Evolutionary conservation across 306 rosid genomes (phyloP).

Genomic region (Urtica urens): DNA sequence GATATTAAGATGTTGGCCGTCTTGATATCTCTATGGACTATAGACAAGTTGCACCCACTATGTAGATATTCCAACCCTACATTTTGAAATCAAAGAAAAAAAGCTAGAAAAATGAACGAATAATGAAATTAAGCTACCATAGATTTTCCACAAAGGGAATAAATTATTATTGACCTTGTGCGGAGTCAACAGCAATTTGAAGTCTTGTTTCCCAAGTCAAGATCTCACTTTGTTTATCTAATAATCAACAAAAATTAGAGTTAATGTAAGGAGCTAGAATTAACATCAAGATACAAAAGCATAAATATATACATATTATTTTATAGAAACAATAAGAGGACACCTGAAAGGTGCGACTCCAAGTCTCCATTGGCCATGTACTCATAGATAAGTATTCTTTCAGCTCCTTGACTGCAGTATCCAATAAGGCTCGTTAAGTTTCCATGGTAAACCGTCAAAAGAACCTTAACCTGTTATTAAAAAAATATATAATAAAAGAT

Average conservation of each 20-base stretch:
- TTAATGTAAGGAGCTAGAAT: background rate
- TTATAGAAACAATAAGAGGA: background rate
- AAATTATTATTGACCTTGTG: slow-evolving; percentile 23
- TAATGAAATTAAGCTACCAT: slow-evolving; percentile 2
- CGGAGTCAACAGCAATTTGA: slow-evolving; percentile 28
- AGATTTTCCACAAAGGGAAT: background rate
- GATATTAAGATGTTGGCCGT: slow-evolving; percentile 42
- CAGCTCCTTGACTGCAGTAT: slow-evolving; percentile 17
- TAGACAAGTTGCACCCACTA: slow-evolving; percentile 13
- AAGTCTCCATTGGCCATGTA: slow-evolving; percentile 26
- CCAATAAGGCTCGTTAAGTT: slow-evolving; percentile 30
- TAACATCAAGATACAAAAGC: background rate
- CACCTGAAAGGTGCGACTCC: slow-evolving; percentile 10
- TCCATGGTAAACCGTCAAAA: slow-evolving; percentile 28
- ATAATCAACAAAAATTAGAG: slow-evolving; percentile 3
- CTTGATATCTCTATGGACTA: slow-evolving; percentile 47
- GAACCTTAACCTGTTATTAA: slow-evolving; percentile 22
- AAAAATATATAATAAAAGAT: background rate
- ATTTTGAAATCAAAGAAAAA: background rate
- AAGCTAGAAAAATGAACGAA: background rate
- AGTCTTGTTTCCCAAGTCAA: slow-evolving; percentile 28
- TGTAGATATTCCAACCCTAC: slow-evolving; percentile 27
- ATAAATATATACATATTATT: background rate
- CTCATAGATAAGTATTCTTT: slow-evolving; percentile 23
- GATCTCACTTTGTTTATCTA: background rate